Conservation (phyloP, 331 rosid genomes). For the Stylosanthes scabra region DNA sequence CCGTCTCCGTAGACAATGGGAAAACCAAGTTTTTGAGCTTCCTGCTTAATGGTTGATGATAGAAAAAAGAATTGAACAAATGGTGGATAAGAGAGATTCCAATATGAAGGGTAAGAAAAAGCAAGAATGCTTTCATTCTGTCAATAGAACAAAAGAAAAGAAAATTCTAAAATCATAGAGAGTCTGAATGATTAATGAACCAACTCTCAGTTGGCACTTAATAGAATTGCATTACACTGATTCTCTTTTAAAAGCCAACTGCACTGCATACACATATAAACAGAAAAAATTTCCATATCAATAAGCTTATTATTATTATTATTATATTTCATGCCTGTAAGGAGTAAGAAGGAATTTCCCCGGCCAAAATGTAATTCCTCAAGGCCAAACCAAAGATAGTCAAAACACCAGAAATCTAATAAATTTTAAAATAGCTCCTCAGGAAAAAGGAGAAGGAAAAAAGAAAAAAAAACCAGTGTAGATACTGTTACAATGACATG, state of each 20-base stretch:
- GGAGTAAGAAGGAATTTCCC: not conserved
- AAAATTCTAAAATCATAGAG: conserved; percentile 23
- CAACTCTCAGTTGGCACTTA: conserved; percentile 13
- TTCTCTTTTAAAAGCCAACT: not conserved
- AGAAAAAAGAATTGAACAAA: conserved; percentile 28
- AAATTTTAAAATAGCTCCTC: conserved; percentile 20
- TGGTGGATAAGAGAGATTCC: conserved; percentile 36
- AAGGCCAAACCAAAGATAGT: conserved; percentile 12
- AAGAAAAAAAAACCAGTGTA: not conserved
- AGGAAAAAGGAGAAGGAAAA: not conserved
- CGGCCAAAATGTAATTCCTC: conserved; percentile 2
- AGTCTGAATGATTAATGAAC: conserved; percentile 12
- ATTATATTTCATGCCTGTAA: conserved; percentile 7
- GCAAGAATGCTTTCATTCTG: conserved; percentile 26
- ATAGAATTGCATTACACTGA: conserved; percentile 3
- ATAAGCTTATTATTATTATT: conserved; percentile 23
- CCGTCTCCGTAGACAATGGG: conserved; percentile 94
- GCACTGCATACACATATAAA: conserved; percentile 18
- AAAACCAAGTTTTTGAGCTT: conserved; percentile 81
- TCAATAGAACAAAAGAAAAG: conserved; percentile 37
- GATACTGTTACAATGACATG: conserved; percentile 18
- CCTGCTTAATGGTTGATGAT: conserved; percentile 53
- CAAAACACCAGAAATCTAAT: conserved; percentile 19
- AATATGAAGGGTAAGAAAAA: conserved; percentile 26
- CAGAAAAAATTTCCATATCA: conserved; percentile 4